phyloP scores from a whole-genome alignment of 345 rosid genomes.

The Corchorus olitorius region DNA sequence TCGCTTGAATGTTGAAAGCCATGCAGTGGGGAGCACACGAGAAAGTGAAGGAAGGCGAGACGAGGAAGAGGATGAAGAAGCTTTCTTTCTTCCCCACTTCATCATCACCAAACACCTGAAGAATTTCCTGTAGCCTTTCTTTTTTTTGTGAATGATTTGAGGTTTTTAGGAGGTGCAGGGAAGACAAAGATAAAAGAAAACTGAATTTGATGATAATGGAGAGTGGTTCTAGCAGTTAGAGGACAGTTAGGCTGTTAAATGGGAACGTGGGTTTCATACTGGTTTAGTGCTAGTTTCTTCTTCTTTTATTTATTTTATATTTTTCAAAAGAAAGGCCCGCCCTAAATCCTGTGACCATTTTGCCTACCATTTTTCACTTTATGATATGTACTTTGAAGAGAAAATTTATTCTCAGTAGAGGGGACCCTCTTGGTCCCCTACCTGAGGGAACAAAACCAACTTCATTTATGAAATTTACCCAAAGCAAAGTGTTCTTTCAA shows the following conservation, averaged over 20 bases:
- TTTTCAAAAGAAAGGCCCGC: constrained; percentile 64
- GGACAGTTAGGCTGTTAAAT: constrained; percentile 54
- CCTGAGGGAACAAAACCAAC: constrained; percentile 7
- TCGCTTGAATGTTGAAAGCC: constrained; percentile 68
- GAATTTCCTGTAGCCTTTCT: constrained; percentile 7
- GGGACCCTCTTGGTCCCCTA: constrained; percentile 22
- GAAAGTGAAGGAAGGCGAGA: constrained; percentile 50
- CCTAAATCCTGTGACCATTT: constrained; percentile 58
- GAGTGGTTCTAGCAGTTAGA: constrained; percentile 39
- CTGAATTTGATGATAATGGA: constrained; percentile 34
- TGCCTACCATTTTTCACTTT: constrained; percentile 37
- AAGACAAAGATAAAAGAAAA: constrained; percentile 18
- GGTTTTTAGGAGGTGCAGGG: constrained; percentile 13
- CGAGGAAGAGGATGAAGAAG: constrained; percentile 31
- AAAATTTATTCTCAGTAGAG: constrained; percentile 30
- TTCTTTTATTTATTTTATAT: neutral
- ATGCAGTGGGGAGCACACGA: constrained; percentile 49
- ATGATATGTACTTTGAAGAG: constrained; percentile 20
- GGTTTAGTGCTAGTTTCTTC: constrained; percentile 13
- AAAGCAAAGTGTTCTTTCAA: neutral
- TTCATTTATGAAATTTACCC: constrained; percentile 14
- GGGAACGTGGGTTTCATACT: constrained; percentile 53
- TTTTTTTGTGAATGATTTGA: neutral
- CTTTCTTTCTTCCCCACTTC: constrained; percentile 70
- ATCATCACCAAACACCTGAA: constrained; percentile 30